A percentile compares a stretch with the other conserved stretches of the same genome.
Evolutionary conservation across 352 stramenopile species (phyloP).

Genomic region (Phytopythium mirpurense): DNA sequence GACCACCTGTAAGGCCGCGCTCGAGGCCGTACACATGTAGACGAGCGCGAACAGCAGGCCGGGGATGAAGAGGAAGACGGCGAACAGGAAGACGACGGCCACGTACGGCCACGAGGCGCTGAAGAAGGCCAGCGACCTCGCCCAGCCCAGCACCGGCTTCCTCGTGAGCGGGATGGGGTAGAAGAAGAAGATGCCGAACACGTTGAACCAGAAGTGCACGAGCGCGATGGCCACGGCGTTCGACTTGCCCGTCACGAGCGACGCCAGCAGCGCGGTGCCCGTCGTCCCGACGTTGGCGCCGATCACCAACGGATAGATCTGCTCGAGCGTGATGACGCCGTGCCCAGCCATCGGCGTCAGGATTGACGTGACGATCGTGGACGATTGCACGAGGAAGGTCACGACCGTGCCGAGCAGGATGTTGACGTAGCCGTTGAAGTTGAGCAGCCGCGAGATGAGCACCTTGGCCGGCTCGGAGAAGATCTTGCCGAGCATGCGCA

Average conservation of each 20-base stretch:
- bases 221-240: conserved; percentile 85
- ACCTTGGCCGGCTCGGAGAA: conserved; percentile 81
- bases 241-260: conserved; percentile 76
- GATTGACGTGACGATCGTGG: conserved; percentile 88
- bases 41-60: conserved; percentile 39
- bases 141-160: conserved; percentile 64
- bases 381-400: conserved; percentile 89
- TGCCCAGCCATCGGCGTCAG: conserved; percentile 87
- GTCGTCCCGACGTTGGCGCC: conserved; percentile 92
- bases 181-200: conserved; percentile 88
- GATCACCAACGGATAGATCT: conserved; percentile 88
- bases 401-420: conserved; percentile 81
- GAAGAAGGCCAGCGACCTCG: conserved; percentile 58
- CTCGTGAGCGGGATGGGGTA: conserved; percentile 89
- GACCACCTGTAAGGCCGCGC: neutral
- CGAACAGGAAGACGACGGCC: conserved; percentile 44
- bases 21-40: conserved; percentile 42
- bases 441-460: conserved; percentile 83
- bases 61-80: conserved; percentile 44
- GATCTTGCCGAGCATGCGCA: conserved; percentile 35
- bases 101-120: conserved; percentile 52
- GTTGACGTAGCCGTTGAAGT: conserved; percentile 88
- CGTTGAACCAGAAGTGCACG: conserved; percentile 91
- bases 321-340: conserved; percentile 82
- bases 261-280: conserved; percentile 79